A percentile compares a stretch with the other conserved stretches of the same genome.
These are phyloP conservation scores for Erodium texanum DNA, from an alignment of 441 rosid genomes.

Conservation along the genomic window DNA sequence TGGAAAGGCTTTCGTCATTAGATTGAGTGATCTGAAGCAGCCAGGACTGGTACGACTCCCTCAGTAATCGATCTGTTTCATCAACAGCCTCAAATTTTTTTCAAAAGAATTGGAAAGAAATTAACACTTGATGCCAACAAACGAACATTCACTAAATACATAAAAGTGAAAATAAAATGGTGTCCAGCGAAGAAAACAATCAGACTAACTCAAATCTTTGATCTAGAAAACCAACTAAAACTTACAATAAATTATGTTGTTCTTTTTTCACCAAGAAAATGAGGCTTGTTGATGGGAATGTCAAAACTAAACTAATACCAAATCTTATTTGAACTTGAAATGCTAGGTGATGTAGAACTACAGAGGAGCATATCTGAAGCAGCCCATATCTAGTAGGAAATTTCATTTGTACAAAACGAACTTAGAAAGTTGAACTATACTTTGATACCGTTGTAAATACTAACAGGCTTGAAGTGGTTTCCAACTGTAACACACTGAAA, in stretches of 20 bases:
- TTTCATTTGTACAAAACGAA: no score
- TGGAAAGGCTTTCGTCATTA: constrained; percentile 30
- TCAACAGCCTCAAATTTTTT: constrained; percentile 68
- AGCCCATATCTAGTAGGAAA: no score
- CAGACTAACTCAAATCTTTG: no score
- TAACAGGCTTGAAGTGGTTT: constrained; percentile 1
- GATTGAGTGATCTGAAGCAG: constrained; percentile 55
- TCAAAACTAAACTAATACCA: background rate
- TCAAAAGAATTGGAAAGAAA: constrained; percentile 1
- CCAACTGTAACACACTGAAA: background rate
- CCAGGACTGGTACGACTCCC: constrained; percentile 96
- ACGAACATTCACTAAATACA: background rate
- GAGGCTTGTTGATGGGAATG: background rate
- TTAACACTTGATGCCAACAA: background rate
- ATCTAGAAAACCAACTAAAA: no score
- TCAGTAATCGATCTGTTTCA: constrained; percentile 87
- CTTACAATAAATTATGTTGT: background rate
- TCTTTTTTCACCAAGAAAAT: background rate
- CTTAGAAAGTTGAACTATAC: background rate
- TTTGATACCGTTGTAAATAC: background rate
- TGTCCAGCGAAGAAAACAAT: no score
- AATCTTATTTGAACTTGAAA: background rate
- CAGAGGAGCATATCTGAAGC: no score
- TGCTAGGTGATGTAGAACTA: no score
- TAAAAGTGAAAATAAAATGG: background rate